phyloP scores from a whole-genome alignment of 768 basidiomycete genomes.

The Postia placenta region DNA sequence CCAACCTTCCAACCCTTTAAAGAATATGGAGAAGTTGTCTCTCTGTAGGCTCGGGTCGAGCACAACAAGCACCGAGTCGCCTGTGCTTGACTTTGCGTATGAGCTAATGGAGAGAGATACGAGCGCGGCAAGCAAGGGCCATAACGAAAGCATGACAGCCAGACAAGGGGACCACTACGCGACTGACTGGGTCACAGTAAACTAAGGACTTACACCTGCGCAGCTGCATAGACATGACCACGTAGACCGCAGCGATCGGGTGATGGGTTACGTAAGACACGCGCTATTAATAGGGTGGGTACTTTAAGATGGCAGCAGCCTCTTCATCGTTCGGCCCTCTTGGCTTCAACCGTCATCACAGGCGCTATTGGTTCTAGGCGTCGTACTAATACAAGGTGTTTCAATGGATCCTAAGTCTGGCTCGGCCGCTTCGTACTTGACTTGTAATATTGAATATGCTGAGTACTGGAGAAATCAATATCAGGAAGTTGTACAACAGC shows the following conservation, averaged over 20 bases:
- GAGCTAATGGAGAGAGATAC: slow-evolving; percentile 22
- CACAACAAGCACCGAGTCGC: slow-evolving; percentile 78
- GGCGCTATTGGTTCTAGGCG: too few species aligned
- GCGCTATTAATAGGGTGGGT: too few species aligned
- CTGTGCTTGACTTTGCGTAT: slow-evolving; percentile 68
- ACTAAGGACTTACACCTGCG: too few species aligned
- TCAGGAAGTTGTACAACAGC: too few species aligned
- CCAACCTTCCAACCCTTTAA: slow-evolving; percentile 68
- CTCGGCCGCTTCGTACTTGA: too few species aligned
- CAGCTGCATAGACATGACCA: neutral
- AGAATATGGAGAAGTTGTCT: slow-evolving; percentile 77
- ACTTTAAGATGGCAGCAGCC: too few species aligned
- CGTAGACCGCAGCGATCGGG: neutral
- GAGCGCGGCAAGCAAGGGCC: slow-evolving; percentile 21
- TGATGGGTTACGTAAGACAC: neutral
- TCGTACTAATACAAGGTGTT: too few species aligned
- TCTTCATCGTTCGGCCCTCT: too few species aligned
- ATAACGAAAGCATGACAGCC: slow-evolving; percentile 24
- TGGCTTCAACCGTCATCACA: too few species aligned
- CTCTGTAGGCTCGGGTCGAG: slow-evolving; percentile 67
- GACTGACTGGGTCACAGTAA: neutral
- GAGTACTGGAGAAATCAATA: too few species aligned
- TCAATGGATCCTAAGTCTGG: too few species aligned
- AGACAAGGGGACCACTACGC: neutral
- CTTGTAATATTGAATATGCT: too few species aligned